A percentile compares a stretch with the other conserved stretches of the same genome.
These are phyloP conservation scores for Candida glucosophila DNA, from an alignment of 1,139 yeast species.

Conservation along the genomic window DNA sequence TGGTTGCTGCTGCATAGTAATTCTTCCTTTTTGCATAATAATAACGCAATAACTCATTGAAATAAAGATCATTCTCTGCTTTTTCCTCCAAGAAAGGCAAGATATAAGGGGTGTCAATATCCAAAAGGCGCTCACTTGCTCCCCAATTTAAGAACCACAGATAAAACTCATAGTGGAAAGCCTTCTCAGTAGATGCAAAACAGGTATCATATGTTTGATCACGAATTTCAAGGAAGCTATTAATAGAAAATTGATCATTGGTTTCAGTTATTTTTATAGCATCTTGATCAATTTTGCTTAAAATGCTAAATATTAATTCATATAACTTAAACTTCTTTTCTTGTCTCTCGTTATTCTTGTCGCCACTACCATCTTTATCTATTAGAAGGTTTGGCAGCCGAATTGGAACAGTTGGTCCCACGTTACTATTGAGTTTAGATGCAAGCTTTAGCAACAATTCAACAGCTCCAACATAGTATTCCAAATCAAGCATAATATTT, in stretches of 20 bases:
- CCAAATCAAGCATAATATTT: slow-evolving; percentile 66
- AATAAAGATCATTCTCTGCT: slow-evolving; percentile 55
- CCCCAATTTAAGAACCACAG: slow-evolving; percentile 87
- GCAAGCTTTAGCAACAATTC: slow-evolving; percentile 77
- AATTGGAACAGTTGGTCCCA: slow-evolving; percentile 5
- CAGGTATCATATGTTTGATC: slow-evolving; percentile 71
- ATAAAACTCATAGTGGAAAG: slow-evolving; percentile 84
- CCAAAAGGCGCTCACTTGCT: slow-evolving; percentile 66
- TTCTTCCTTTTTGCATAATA: slow-evolving; percentile 80
- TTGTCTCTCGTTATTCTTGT: slow-evolving; percentile 11
- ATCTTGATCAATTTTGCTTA: slow-evolving; percentile 62
- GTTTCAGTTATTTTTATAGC: slow-evolving; percentile 47
- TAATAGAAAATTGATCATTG: slow-evolving; percentile 34
- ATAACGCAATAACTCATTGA: slow-evolving; percentile 82
- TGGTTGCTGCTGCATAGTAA: slow-evolving; percentile 76
- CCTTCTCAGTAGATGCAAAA: slow-evolving; percentile 64
- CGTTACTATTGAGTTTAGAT: slow-evolving; percentile 43
- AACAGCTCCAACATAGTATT: slow-evolving; percentile 79
- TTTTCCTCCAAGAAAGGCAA: slow-evolving; percentile 71
- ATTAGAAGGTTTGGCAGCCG: slow-evolving; percentile 4
- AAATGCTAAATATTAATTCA: slow-evolving; percentile 62
- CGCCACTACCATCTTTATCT: slow-evolving; percentile 6
- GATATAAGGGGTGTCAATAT: slow-evolving; percentile 73
- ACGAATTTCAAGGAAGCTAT: slow-evolving; percentile 52
- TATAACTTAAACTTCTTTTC: slow-evolving; percentile 50